Evolutionary conservation across 176 grass and related monocot species (phyloP), one percentile per base, ranked within the genome.

Genomic region (Ensete glaucum): DNA sequence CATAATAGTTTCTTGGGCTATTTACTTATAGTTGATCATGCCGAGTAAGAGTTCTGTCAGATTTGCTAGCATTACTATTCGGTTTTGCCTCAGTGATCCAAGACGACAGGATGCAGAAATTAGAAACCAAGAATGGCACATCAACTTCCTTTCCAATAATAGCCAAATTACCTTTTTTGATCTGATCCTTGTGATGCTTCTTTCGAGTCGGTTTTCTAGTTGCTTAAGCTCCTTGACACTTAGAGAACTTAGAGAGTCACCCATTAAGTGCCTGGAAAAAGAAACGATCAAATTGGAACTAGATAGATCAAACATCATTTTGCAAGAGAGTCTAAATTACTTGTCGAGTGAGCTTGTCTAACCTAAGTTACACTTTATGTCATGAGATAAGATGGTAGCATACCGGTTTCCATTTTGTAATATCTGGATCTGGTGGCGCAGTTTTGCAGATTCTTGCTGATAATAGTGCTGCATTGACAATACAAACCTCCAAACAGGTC

Each of bases 201-300:
- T 92, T 82, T 92, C 90, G 6, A 92, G 84, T 24, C 90, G 84
- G 53, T 71, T 89, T 73, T 92, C 90, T 1, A 92, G 84, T 60
- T 92, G 90, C 73, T 92, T 92, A 55, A 92, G 84, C 79, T 92
- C 90, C 73, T 89, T 92, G 14, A 87, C 79, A 49, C 74, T 82
- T 17, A 89, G 64, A 75, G 88, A 82, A 24, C 69, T 53, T 73
- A 92, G 76, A 53, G 86, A 76, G 57, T 92, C 90, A 63, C 90
- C 86, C 73, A 84, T 67, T 60, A 92, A 74, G 73, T 92, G 86
- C 73, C 90, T 92, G 22, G 23, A 74, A 59, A 26, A 34, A 2
- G 25, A 17, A 63, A 11, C 5, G 0, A 43, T 43, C 34, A 6
- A 43, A 43, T 6, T 43, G 34, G 26, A 70, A 70, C 67, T 70